Conservation (phyloP, 1,284 basidiomycete species). For the Ceratobasidium sp. region DNA sequence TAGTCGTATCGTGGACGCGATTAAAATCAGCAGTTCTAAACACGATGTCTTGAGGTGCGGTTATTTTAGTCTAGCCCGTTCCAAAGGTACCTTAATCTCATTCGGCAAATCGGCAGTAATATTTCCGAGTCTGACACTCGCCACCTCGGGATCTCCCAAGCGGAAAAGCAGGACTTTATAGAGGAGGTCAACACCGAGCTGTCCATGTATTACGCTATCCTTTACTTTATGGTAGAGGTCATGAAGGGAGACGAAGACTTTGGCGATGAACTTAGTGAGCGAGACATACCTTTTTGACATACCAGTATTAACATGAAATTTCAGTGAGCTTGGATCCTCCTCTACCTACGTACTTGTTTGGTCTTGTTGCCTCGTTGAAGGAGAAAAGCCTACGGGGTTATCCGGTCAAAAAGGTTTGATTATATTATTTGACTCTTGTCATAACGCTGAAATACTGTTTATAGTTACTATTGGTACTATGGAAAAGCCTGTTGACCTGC, state of each 20-base stretch:
- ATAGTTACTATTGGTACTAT: conserved; percentile 92
- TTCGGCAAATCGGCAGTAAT: conserved; percentile 62
- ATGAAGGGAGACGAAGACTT: conserved; percentile 93
- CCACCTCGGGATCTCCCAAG: conserved; percentile 74
- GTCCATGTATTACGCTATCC: conserved; percentile 90
- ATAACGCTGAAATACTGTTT: conserved; percentile 46
- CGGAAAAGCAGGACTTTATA: conserved; percentile 81
- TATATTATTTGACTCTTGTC: conserved; percentile 7
- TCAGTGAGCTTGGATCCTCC: conserved; percentile 96
- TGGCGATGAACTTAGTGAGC: conserved; percentile 94
- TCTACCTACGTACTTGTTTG: conserved; percentile 92
- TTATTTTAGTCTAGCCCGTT: conserved; percentile 22
- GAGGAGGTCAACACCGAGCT: conserved; percentile 93
- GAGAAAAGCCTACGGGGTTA: conserved; percentile 97
- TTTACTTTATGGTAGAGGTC: conserved; percentile 94
- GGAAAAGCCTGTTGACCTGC: conserved; percentile 95
- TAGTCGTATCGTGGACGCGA: conserved; percentile 84
- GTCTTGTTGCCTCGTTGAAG: conserved; percentile 87
- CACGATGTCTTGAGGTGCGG: conserved; percentile 85
- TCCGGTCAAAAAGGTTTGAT: conserved; percentile 90
- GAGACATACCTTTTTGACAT: conserved; percentile 41
- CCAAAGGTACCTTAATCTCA: conserved; percentile 34
- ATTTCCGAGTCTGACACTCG: conserved; percentile 77
- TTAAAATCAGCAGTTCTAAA: conserved; percentile 90
- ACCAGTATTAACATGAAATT: conserved; percentile 30